A percentile compares a stretch with the other conserved stretches of the same genome.
Evolutionary conservation across 371 early-diverging fungal genomes (phyloP).

Genomic region (Basidiobolus meristosporus): DNA sequence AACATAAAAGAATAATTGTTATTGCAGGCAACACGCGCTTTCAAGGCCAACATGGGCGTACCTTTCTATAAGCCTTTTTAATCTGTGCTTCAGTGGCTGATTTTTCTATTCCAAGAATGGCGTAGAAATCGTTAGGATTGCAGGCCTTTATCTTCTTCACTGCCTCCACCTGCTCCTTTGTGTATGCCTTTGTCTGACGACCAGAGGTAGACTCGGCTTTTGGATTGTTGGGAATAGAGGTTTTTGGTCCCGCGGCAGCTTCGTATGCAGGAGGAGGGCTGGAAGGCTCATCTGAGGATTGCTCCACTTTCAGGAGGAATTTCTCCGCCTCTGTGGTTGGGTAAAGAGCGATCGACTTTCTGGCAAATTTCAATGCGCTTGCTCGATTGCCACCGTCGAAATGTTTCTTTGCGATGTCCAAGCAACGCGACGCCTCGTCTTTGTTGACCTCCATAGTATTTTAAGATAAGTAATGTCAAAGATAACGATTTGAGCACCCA

Average conservation of each 20-base stretch:
- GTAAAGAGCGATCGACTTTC: constrained; percentile 60
- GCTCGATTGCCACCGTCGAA: constrained; percentile 33
- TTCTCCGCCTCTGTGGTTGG: constrained; percentile 42
- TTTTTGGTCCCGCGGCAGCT: constrained; percentile 1
- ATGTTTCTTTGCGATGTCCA: constrained; percentile 53
- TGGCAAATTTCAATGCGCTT: constrained; percentile 58
- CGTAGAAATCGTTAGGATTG: constrained; percentile 70
- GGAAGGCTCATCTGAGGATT: constrained; percentile 4
- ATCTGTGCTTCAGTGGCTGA: constrained; percentile 69
- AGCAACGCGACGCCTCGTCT: constrained; percentile 69
- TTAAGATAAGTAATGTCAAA: too few relatives aligned
- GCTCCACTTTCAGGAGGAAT: constrained; percentile 27
- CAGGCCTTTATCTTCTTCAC: constrained; percentile 53
- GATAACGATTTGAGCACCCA: too few relatives aligned
- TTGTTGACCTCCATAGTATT: constrained; percentile 84
- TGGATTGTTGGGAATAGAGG: constrained; percentile 4
- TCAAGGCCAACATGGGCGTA: constrained; percentile 6
- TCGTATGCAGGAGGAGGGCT: constrained; percentile 5
- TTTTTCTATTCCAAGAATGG: constrained; percentile 66
- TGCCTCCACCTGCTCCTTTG: constrained; percentile 57
- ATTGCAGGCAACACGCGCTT: neutral
- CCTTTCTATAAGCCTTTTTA: constrained; percentile 92
- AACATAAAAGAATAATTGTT: neutral
- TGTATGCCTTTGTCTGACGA: constrained; percentile 19
- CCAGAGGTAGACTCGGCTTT: constrained; percentile 7